Conservation (phyloP, 306 rosid genomes). For the Begonia fuchsioides region DNA sequence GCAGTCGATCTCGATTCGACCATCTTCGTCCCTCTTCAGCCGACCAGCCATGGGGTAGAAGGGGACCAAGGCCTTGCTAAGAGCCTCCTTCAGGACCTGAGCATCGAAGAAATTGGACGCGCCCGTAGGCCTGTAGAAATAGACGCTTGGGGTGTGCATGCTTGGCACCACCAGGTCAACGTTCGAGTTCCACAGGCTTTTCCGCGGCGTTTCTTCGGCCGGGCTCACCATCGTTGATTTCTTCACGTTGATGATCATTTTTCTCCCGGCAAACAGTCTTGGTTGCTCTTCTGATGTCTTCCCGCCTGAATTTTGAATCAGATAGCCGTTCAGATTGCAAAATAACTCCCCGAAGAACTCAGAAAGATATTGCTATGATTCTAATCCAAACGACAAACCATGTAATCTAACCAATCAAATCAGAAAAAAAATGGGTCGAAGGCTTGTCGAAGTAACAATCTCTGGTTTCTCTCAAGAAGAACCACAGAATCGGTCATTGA, state of each 20-base stretch:
- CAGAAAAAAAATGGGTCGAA: no score
- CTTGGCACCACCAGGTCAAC: constrained; percentile 56
- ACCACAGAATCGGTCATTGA: no score
- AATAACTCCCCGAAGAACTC: no score
- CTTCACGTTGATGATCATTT: constrained; percentile 38
- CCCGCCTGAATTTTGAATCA: no score
- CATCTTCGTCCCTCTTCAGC: constrained; percentile 50
- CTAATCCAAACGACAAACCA: no score
- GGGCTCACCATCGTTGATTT: constrained; percentile 62
- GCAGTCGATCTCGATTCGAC: constrained; percentile 66
- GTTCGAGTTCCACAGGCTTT: constrained; percentile 60
- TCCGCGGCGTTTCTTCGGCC: constrained; percentile 35
- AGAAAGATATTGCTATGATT: no score
- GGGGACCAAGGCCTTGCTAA: constrained; percentile 49
- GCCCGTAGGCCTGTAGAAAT: constrained; percentile 44
- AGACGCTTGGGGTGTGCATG: constrained; percentile 64
- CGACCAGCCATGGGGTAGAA: constrained; percentile 83
- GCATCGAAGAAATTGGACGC: constrained; percentile 40
- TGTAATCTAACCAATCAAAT: no score
- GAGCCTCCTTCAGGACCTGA: constrained; percentile 34
- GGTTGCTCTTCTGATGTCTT: no score
- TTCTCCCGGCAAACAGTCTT: not conserved
- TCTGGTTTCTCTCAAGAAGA: no score
- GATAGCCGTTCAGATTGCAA: no score
- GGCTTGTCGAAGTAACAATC: no score